Conservation (phyloP, 2,329 filamentous ascomycete species). For the Helminthosporium solani region DNA sequence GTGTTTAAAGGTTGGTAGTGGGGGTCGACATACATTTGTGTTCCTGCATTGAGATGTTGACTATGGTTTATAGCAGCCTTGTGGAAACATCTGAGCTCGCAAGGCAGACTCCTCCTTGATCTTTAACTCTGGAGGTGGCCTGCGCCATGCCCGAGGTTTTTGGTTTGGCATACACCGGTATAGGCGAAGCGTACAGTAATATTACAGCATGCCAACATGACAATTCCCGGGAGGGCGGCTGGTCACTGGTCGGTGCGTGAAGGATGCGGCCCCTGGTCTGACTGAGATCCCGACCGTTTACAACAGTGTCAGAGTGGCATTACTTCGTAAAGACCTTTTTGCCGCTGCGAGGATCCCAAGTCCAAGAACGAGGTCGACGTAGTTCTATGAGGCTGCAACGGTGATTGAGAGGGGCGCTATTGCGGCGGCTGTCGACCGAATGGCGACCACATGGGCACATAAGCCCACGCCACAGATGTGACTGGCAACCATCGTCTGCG, state of each 20-base stretch:
- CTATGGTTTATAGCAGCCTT: slow-evolving; percentile 34
- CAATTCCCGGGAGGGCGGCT: slow-evolving; percentile 40
- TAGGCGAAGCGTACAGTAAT: slow-evolving; percentile 31
- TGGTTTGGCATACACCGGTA: slow-evolving; percentile 35
- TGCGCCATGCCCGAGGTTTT: slow-evolving; percentile 38
- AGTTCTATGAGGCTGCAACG: slow-evolving; percentile 16
- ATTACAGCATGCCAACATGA: slow-evolving; percentile 32
- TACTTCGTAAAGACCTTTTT: slow-evolving; percentile 24
- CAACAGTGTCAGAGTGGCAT: slow-evolving; percentile 36
- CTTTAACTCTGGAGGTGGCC: slow-evolving; percentile 30
- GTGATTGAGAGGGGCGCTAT: slow-evolving; percentile 11
- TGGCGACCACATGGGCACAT: not conserved
- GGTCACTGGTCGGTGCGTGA: slow-evolving; percentile 41
- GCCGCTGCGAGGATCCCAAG: slow-evolving; percentile 28
- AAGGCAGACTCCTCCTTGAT: slow-evolving; percentile 37
- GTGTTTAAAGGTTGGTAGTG: slow-evolving; percentile 27
- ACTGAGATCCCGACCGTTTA: slow-evolving; percentile 41
- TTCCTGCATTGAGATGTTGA: slow-evolving; percentile 24
- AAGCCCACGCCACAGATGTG: slow-evolving; percentile 1
- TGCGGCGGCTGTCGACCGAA: not conserved
- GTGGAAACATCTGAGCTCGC: slow-evolving; percentile 21
- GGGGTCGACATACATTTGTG: slow-evolving; percentile 39
- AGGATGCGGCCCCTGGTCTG: slow-evolving; percentile 37
- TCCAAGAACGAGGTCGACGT: slow-evolving; percentile 20
- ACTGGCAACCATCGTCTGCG: not conserved